Base-by-base conservation (phyloP, 306 rosid species). In the Dryas octopetala region DNA sequence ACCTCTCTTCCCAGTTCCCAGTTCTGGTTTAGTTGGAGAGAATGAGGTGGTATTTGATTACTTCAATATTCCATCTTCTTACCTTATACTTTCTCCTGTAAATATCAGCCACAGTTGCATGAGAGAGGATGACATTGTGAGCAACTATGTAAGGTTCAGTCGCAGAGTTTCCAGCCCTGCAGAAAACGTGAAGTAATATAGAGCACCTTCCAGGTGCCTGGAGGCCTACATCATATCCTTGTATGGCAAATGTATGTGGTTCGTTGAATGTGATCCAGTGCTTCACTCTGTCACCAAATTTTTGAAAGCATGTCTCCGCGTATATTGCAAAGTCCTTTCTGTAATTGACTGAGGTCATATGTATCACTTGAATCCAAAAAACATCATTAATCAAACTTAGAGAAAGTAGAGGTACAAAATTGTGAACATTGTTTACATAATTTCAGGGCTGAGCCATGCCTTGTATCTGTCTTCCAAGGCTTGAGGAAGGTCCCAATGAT, bases 401-500 rank as follows among this genome's bases (percentile, higher is more conserved):
- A 2, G 4, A 52, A 53, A 53, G 60, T 75, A 40, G 3, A 65
- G 44, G 53, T 1, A 53, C 41, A 28, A 26, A 53, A 71, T 26
- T 9, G 75, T 44, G 12, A 14, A 26, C 14, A 40, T 50, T 61
- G 66, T 15, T 79, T 92, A 96, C 99, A 90, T 88, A 79, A 96
- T 85, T 23, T 81, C 88, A 62, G 85, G 72, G 81, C 80, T 83
- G 11, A 96, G 97, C 99, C 99, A 96, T 66, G 98, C 99, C 0
- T 47, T 80, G 76, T 96, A 96, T 84, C 63, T 88, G 91, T 96
- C 92, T 68, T 86, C 96, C 77, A 92, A 80, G 23, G 91, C 90
- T 85, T 92, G 98, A 50, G 99, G 99, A 68, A 92, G 86, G 81
- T 96, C 99, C 99, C 98, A 96, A 46, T 96, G 99, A 70, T 90